These are phyloP conservation scores for Paraurostyla sp. DNA, from an alignment of 73 alveolate species.

Conservation along the genomic window DNA sequence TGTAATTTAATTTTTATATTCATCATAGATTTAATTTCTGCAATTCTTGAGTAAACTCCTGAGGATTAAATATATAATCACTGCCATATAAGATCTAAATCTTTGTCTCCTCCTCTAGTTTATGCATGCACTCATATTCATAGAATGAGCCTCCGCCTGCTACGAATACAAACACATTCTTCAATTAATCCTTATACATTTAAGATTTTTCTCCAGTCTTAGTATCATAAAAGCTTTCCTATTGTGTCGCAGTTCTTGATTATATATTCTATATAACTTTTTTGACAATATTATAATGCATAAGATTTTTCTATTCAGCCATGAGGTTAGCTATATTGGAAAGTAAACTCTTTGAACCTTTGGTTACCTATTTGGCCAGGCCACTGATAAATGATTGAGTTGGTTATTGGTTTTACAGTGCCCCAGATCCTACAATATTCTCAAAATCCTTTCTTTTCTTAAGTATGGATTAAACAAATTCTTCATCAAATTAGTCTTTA, in stretches of 20 bases:
- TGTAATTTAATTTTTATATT: neutral
- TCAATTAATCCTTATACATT: neutral
- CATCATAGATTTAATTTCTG: neutral
- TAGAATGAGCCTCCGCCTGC: slow-evolving; percentile 73
- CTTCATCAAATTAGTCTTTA: slow-evolving; percentile 22
- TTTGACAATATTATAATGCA: slow-evolving; percentile 11
- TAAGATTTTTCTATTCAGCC: slow-evolving; percentile 40
- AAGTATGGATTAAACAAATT: neutral
- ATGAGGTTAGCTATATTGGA: slow-evolving; percentile 19
- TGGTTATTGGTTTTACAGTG: neutral
- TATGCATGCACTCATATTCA: slow-evolving; percentile 65
- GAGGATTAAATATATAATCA: slow-evolving; percentile 13
- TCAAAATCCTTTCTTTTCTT: slow-evolving; percentile 47
- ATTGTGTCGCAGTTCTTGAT: neutral
- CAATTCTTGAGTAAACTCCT: neutral
- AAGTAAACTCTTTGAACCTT: slow-evolving; percentile 31
- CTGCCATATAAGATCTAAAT: slow-evolving; percentile 27
- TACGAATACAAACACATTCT: slow-evolving; percentile 62
- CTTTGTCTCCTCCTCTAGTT: slow-evolving; percentile 22
- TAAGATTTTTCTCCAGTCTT: slow-evolving; percentile 11
- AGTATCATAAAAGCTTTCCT: neutral
- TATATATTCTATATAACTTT: neutral
- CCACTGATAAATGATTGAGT: slow-evolving; percentile 46
- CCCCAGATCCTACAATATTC: neutral
- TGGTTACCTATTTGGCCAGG: slow-evolving; percentile 44